Conservation (phyloP, 352 stramenopile species). For the Elongisporangium prolatum region DNA sequence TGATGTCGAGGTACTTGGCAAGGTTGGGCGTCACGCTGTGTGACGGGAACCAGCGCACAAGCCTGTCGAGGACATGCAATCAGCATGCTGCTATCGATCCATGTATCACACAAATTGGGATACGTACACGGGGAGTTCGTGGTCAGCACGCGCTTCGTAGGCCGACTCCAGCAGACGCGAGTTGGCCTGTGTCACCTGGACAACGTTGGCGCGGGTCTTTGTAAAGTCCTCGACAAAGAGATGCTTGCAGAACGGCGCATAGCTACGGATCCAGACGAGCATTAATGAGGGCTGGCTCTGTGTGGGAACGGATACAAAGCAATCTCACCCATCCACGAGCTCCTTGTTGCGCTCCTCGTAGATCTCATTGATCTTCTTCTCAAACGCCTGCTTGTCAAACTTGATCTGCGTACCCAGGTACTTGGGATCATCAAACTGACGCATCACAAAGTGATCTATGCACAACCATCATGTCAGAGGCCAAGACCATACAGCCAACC, state of each 20-base stretch:
- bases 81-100: slow-evolving; percentile 5
- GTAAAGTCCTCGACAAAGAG: slow-evolving; percentile 96
- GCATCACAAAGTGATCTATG: slow-evolving; percentile 74
- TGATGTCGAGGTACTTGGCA: slow-evolving; percentile 97
- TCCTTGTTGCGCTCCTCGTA: slow-evolving; percentile 56
- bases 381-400: slow-evolving; percentile 72
- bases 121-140: slow-evolving; percentile 92
- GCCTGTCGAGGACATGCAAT: slow-evolving; percentile 20
- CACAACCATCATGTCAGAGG: background rate
- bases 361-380: slow-evolving; percentile 80
- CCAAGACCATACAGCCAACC: background rate
- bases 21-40: slow-evolving; percentile 82
- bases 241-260: slow-evolving; percentile 99
- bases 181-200: slow-evolving; percentile 94
- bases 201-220: slow-evolving; percentile 80
- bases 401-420: slow-evolving; percentile 70
- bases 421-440: slow-evolving; percentile 80
- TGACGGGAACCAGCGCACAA: slow-evolving; percentile 89
- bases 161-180: slow-evolving; percentile 88
- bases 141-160: slow-evolving; percentile 92
- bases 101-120: no score
- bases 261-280: slow-evolving; percentile 45
- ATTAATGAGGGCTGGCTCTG: background rate
- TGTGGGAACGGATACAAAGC: slow-evolving; percentile 1
- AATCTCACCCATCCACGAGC: slow-evolving; percentile 58